These are phyloP conservation scores for Drechmeria coniospora DNA, from an alignment of 2,329 filamentous ascomycete species.

Conservation along the genomic window DNA sequence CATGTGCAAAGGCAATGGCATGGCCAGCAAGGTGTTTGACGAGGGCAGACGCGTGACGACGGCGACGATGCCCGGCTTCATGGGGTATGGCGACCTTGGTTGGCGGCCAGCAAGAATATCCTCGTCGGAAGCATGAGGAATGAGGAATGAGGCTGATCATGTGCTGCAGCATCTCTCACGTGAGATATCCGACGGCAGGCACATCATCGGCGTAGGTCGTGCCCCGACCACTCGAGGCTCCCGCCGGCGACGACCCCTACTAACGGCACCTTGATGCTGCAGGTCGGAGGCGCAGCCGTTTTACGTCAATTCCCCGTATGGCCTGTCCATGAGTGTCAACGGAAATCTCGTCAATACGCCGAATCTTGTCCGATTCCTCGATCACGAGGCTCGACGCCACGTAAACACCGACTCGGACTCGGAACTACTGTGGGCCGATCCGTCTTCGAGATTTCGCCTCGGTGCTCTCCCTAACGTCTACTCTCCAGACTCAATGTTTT, in stretches of 20 bases:
- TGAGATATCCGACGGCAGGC: no score
- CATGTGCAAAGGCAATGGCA: constrained; percentile 81
- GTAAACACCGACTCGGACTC: constrained; percentile 85
- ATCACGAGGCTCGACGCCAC: constrained; percentile 66
- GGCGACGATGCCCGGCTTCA: constrained; percentile 57
- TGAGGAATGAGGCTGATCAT: no score
- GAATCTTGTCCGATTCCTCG: constrained; percentile 55
- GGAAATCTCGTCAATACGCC: constrained; percentile 72
- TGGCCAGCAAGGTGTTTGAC: constrained; percentile 56
- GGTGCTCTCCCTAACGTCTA: no score
- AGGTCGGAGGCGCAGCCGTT: constrained; percentile 86
- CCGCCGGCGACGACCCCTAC: no score
- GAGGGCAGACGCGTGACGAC: constrained; percentile 63
- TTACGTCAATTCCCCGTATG: constrained; percentile 72
- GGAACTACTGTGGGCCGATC: constrained; percentile 43
- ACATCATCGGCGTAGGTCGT: no score
- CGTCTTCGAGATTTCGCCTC: no score
- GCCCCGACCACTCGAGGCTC: no score
- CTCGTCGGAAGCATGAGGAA: no score
- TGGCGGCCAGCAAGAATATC: constrained; percentile 84
- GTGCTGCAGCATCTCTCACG: no score
- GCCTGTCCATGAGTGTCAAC: constrained; percentile 64
- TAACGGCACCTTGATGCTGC: no score
- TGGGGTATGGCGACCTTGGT: constrained; percentile 69
- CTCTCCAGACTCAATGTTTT: constrained; percentile 88